Evolutionary conservation across 2,329 filamentous ascomycete species (phyloP).

Genomic region (Phyllosticta citrichinensis): DNA sequence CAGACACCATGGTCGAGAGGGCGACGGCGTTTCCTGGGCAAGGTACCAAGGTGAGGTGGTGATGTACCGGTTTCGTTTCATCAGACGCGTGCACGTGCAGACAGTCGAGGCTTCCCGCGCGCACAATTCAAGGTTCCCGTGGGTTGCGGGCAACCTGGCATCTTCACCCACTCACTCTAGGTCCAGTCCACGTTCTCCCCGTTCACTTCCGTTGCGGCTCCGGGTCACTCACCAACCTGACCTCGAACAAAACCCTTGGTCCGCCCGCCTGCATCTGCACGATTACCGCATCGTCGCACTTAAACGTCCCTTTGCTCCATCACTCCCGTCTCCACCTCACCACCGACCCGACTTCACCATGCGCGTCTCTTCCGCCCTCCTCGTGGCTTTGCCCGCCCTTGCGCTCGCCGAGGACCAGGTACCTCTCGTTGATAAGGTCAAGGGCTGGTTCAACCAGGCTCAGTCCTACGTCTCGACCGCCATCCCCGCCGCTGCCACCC

Average conservation of each 20-base stretch:
- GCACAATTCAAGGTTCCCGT: not conserved
- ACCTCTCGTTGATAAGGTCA: constrained; percentile 52
- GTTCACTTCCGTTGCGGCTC: not conserved
- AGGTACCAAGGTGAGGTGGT: not conserved
- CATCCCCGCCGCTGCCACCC: constrained; percentile 30
- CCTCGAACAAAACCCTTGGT: not conserved
- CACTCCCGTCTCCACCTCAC: not conserved
- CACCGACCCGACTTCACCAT: constrained; percentile 4
- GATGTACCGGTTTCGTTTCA: not conserved
- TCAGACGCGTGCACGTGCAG: not conserved
- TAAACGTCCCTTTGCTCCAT: not conserved
- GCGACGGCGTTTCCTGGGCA: not conserved
- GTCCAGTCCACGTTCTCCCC: not conserved
- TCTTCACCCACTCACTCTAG: not conserved
- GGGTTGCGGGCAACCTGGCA: not conserved
- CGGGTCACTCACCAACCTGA: not conserved
- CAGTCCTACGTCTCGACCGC: constrained; percentile 46
- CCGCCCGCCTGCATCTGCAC: constrained; percentile 2
- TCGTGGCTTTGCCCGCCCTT: constrained; percentile 43
- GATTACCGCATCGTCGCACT: constrained; percentile 11
- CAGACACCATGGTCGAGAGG: not conserved
- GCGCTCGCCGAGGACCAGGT: constrained; percentile 45
- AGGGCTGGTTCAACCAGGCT: constrained; percentile 45
- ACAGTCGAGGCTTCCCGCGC: not conserved
- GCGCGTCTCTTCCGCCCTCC: constrained; percentile 2